Base-by-base conservation (phyloP, 176 grass and related monocot genomes). In the Elymus sibiricus region DNA sequence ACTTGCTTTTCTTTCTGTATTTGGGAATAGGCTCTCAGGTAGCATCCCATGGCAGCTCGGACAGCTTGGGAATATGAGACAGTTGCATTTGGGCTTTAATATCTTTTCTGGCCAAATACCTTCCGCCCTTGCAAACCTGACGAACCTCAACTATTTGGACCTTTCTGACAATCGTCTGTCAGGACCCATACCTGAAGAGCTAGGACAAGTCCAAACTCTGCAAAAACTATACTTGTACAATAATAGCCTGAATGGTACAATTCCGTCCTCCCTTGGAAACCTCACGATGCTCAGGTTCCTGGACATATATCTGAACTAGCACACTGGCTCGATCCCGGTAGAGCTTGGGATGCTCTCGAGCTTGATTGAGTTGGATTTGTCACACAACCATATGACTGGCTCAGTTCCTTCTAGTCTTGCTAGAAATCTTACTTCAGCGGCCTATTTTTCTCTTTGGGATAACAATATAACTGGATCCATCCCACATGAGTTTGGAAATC, bases 51-150 rank as follows among this genome's bases (percentile, higher is more conserved):
- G 37, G 77, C 58, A 79, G 4, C 22, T 64, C 4, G 77, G 77
- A 4, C 32, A 28, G 77, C 59, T 79, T 28, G 1, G 1, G 8
- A 11, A 24, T 13, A 2, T 79, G 58, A 25, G 0, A 2, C 0
- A 27, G 14, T 1, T 79, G n/a, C 4, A 79, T 61, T 7, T 79
- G 4, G 0, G 7, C 14, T 17, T 0, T 2, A 79, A 64, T 29
- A 5, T 19, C 35, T 2, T 80, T 43, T 27, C 24, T 7, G 78
- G 78, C 0, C 37, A 64, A 21, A 80, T 80, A 80, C 78, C 78
- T 35, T 14, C 87, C 28, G 9, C 53, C 28, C 46, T 92, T 2
- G 90, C 43, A 9, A 89, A 86, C 27, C 51, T 88, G 19, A 72
- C 64, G 0, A 89, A 49, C 22, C 46, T 92, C 4, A 24, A 2